These are phyloP conservation scores for Suhomyces kilbournensis DNA, from an alignment of 805 yeast species.

Conservation along the genomic window DNA sequence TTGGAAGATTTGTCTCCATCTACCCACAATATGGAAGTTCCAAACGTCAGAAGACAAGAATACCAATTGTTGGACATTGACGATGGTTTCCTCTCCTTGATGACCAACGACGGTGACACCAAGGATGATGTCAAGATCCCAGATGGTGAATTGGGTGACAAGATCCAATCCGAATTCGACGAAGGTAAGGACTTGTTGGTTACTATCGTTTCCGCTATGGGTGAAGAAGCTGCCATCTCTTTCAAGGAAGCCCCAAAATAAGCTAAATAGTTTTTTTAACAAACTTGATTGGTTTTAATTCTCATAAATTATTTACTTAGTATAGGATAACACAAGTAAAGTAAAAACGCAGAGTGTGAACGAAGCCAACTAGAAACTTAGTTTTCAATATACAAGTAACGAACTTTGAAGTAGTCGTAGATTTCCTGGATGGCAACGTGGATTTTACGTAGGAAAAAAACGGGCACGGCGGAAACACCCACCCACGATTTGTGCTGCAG, in stretches of 20 bases:
- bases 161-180: slow-evolving; percentile 88
- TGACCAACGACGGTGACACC: slow-evolving; percentile 97
- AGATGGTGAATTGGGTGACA: slow-evolving; percentile 96
- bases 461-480: not conserved
- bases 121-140: slow-evolving; percentile 99
- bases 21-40: slow-evolving; percentile 99
- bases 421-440: not conserved
- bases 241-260: slow-evolving; percentile 96
- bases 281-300: not conserved
- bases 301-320: slow-evolving; percentile 1
- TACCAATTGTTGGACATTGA: slow-evolving; percentile 96
- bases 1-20: slow-evolving; percentile 99
- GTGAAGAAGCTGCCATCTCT: slow-evolving; percentile 98
- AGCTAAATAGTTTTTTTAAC: slow-evolving; percentile 3
- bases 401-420: not conserved
- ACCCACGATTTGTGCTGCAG: not conserved
- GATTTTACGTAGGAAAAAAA: not conserved
- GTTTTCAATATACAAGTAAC: not conserved
- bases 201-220: slow-evolving; percentile 97
- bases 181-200: slow-evolving; percentile 97
- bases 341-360: not conserved
- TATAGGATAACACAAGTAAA: not conserved
- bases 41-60: slow-evolving; percentile 94
- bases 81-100: slow-evolving; percentile 94
- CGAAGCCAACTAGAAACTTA: not conserved